Conservation (phyloP, 1,284 basidiomycete genomes). For the Cryptococcus hybrid region DNA sequence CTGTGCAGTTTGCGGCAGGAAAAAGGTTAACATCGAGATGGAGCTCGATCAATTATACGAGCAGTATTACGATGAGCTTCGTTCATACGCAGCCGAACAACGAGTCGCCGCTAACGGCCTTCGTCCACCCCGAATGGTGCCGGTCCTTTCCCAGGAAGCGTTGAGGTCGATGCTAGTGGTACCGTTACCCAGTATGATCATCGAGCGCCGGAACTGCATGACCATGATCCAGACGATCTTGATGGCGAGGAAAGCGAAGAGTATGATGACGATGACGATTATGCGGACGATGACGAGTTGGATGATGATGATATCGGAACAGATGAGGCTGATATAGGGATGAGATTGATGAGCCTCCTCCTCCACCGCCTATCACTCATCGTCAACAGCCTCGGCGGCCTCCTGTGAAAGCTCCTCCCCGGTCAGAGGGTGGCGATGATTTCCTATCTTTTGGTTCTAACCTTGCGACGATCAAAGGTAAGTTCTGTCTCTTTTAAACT, state of each 20-base stretch:
- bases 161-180: slow-evolving; percentile 91
- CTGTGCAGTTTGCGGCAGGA: slow-evolving; percentile 97
- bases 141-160: slow-evolving; percentile 95
- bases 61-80: slow-evolving; percentile 99
- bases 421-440: slow-evolving; percentile 56
- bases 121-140: slow-evolving; percentile 87
- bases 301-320: slow-evolving; percentile 61
- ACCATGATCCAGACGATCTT: slow-evolving; percentile 45
- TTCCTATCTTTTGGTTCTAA: slow-evolving; percentile 75
- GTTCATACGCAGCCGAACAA: slow-evolving; percentile 97
- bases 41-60: slow-evolving; percentile 99
- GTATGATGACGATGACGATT: slow-evolving; percentile 43
- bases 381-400: slow-evolving; percentile 46
- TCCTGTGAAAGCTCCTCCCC: slow-evolving; percentile 21
- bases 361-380: slow-evolving; percentile 42
- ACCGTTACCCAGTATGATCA: slow-evolving; percentile 68
- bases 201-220: slow-evolving; percentile 48
- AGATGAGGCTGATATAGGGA: slow-evolving; percentile 66
- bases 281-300: slow-evolving; percentile 48
- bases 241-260: slow-evolving; percentile 40
- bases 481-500: slow-evolving; percentile 36
- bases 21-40: slow-evolving; percentile 98
- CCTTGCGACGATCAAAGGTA: slow-evolving; percentile 80
- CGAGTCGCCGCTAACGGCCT: slow-evolving; percentile 82
- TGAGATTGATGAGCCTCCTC: slow-evolving; percentile 58